Base-by-base conservation (phyloP, 1,284 basidiomycete genomes). In the Paramarasmius palmivorus region DNA sequence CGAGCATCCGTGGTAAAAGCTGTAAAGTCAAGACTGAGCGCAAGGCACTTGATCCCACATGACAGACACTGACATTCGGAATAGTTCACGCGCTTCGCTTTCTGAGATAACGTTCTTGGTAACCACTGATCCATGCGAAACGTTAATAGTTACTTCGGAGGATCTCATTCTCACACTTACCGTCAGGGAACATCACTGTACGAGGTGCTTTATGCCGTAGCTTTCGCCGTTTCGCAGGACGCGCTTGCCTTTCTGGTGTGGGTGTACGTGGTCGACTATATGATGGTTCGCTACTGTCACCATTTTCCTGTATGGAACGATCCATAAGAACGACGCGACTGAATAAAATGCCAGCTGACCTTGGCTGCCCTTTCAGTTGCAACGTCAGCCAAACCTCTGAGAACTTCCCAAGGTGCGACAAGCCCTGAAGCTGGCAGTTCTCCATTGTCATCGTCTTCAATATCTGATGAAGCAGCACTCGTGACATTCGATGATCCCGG, bases 1-100 rank as follows among this genome's bases (percentile, higher is more conserved):
- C 22, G 90, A 93, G 62, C 92, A 95, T 23, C 93, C 90, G 41
- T 85, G 79, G 68, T 90, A 95, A 69, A 90, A 95, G 66, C 90
- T 92, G 52, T 17, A 51, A 1, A 10, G 47, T 45, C 45, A 46
- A 54, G 39, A 59, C 58, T 17, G 55, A 48, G 54, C 50, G 62
- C 36, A 62, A 48, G 45, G 26, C 2, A 37, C 49, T 41, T 34
- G n/a, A 56, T 23, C 17, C 36, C 51, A 51, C 53, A 50, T 55
- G 58, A 50, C 44, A 35, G 45, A 44, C 37, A 75, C 81, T 56
- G 59, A 93, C 90, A 93, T 89, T 65, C 81, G 78, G 71, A 95
- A 93, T 42, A 95, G 71, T 56, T 93, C 89, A 50, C 85, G 83
- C 1, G 90, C 93, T 64, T 95, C 92, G 26, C 76, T 74, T 67